These are phyloP conservation scores for Sporopachydermia quercuum DNA, from an alignment of 805 yeast species.

Conservation along the genomic window DNA sequence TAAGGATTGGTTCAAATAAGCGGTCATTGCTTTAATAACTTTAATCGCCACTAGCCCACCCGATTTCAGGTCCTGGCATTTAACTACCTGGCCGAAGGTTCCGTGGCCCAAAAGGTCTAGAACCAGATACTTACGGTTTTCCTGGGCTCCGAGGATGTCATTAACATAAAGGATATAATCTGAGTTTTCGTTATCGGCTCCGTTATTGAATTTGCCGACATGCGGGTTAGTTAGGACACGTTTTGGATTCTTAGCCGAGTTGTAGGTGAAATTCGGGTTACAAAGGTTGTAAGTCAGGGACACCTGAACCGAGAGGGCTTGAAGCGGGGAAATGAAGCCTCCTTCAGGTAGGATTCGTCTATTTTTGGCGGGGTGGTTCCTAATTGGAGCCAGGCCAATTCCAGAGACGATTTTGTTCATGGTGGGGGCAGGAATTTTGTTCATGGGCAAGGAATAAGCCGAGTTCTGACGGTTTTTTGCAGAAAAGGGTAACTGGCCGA, in stretches of 20 bases:
- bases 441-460: too few species aligned
- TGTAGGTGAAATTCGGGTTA: slow-evolving; percentile 72
- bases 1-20: slow-evolving; percentile 78
- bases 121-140: slow-evolving; percentile 75
- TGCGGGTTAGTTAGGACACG: slow-evolving; percentile 87
- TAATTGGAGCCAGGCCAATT: slow-evolving; percentile 44
- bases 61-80: slow-evolving; percentile 67
- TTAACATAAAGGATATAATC: slow-evolving; percentile 91
- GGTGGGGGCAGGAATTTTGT: slow-evolving; percentile 28
- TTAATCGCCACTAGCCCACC: slow-evolving; percentile 89
- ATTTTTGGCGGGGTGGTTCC: slow-evolving; percentile 50
- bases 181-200: slow-evolving; percentile 74
- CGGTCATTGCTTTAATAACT: slow-evolving; percentile 84
- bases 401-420: slow-evolving; percentile 26
- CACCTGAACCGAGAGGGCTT: slow-evolving; percentile 63
- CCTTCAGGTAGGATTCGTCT: slow-evolving; percentile 55
- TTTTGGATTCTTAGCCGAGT: slow-evolving; percentile 74
- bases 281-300: slow-evolving; percentile 75
- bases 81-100: slow-evolving; percentile 95
- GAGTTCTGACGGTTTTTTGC: too few species aligned
- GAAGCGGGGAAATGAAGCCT: slow-evolving; percentile 59
- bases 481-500: background rate
- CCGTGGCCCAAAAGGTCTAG: slow-evolving; percentile 90
- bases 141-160: slow-evolving; percentile 78
- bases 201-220: slow-evolving; percentile 69